Base-by-base conservation (phyloP, 345 rosid species). In the Excoecaria cochinchinensis region DNA sequence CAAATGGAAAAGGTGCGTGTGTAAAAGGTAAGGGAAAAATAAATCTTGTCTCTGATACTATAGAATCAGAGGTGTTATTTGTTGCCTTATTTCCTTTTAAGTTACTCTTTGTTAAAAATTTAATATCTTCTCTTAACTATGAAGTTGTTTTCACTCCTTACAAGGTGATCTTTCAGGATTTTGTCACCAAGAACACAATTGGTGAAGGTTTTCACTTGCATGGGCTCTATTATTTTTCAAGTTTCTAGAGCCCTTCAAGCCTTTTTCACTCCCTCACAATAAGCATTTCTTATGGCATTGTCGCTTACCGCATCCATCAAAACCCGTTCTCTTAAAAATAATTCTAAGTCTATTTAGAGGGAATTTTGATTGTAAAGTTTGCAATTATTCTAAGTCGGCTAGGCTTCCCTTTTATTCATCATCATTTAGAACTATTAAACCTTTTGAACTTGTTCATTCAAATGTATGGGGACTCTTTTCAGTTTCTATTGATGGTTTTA, bases 21-120 rank as follows among this genome's bases (percentile, higher is more conserved):
- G 9, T 67, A 19, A 67, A 67, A 31, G 72, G 69, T 66, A 66
- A 66, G 5, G 69, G 52, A 39, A 66, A 66, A 66, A 19, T 66
- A 0, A 19, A 66, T 1, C 52, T 66, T n/a, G 24, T 66, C 51
- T 66, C 10, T 16, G 19, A 66, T 42, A n/a, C 10, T 42, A 66
- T 66, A 15, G 25, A 66, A 62, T 25, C 17, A 1, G 17, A 67
- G 44, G 53, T 67, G 9, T 17, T 67, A 0, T 67, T 21, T 67
- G 46, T 69, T 31, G 44, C 22, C 1, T 16, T 2, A 3, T 69
- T 69, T 51, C 46, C 60, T 1, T 67, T 69, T 24, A 46, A 24
- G 7, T 16, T 51, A 40, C 46, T 69, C 0, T 69, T 42, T 0
- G 3, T 69, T 31, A 7, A 50, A 14, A 69, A 31, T 15, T 51